These are phyloP conservation scores for Talaromyces proteolyticus DNA, from an alignment of 495 filamentous ascomycete species.

Conservation along the genomic window DNA sequence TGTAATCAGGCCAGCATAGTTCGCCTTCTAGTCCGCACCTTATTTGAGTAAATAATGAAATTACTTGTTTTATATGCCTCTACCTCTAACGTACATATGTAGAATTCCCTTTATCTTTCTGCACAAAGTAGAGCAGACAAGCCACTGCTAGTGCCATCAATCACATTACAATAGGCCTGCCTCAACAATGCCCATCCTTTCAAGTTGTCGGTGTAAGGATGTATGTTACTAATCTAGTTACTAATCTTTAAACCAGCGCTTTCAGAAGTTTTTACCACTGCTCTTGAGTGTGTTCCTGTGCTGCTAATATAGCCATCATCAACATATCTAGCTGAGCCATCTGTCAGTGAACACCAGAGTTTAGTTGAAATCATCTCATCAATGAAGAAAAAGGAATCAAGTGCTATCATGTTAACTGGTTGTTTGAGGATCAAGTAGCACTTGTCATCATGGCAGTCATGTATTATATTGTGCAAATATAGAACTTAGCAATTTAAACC, in stretches of 20 bases:
- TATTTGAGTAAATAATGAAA: conserved; percentile 6
- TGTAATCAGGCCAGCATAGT: neutral
- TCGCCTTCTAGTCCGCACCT: neutral
- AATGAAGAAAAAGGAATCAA: conserved; percentile 45
- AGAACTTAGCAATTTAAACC: conserved; percentile 2
- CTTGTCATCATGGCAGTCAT: conserved; percentile 4
- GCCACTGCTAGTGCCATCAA: too few species aligned
- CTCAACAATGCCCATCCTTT: too few species aligned
- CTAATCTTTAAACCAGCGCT: conserved; percentile 34
- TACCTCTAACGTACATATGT: too few species aligned
- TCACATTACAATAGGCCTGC: too few species aligned
- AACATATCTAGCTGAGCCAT: conserved; percentile 22
- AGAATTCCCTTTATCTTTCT: conserved; percentile 14
- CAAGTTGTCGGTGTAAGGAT: neutral
- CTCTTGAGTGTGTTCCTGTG: conserved; percentile 26
- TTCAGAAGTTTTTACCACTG: conserved; percentile 33
- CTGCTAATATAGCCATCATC: conserved; percentile 28
- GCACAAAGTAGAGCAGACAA: too few species aligned
- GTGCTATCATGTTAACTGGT: conserved; percentile 11
- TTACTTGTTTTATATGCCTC: conserved; percentile 6
- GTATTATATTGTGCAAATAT: conserved; percentile 6
- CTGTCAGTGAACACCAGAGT: conserved; percentile 23
- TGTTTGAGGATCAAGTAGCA: neutral
- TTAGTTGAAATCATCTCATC: conserved; percentile 33
- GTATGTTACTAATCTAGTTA: conserved; percentile 34